These are phyloP conservation scores for Microcos paniculata DNA, from an alignment of 345 rosid species.

Conservation along the genomic window DNA sequence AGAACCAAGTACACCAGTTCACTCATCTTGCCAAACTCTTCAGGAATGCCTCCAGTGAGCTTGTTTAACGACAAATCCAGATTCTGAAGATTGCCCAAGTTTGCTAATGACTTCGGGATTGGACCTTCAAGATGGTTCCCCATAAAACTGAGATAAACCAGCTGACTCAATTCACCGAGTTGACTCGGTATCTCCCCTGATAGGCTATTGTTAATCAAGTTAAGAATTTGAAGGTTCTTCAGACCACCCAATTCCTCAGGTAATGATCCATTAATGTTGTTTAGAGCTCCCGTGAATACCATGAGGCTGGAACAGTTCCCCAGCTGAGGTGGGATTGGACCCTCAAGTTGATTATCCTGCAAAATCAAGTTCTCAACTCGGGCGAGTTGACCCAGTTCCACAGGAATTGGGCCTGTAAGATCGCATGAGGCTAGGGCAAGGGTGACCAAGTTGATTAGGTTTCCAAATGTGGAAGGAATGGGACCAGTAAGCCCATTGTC, in stretches of 20 bases:
- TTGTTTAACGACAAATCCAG: slow-evolving; percentile 71
- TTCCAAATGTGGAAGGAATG: slow-evolving; percentile 66
- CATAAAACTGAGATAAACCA: slow-evolving; percentile 59
- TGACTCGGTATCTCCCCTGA: slow-evolving; percentile 70
- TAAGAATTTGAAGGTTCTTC: slow-evolving; percentile 50
- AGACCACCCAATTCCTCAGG: slow-evolving; percentile 63
- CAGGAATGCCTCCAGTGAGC: slow-evolving; percentile 72
- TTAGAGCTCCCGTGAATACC: slow-evolving; percentile 47
- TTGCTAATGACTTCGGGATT: slow-evolving; percentile 55
- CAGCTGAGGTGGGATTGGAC: slow-evolving; percentile 64
- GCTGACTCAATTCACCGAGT: slow-evolving; percentile 61
- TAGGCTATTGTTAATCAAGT: slow-evolving; percentile 66
- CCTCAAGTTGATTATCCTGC: slow-evolving; percentile 68
- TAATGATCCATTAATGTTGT: slow-evolving; percentile 72
- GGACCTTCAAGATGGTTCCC: slow-evolving; percentile 65
- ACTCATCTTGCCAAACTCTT: slow-evolving; percentile 67
- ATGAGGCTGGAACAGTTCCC: slow-evolving; percentile 77
- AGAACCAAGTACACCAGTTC: slow-evolving; percentile 59
- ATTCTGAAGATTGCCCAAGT: slow-evolving; percentile 48
- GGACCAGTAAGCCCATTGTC: slow-evolving; percentile 76
- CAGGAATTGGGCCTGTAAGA: slow-evolving; percentile 68
- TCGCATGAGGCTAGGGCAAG: slow-evolving; percentile 78
- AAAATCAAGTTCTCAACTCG: slow-evolving; percentile 45
- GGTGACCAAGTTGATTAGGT: slow-evolving; percentile 50
- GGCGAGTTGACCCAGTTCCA: slow-evolving; percentile 53